phyloP scores from a whole-genome alignment of 2,329 filamentous ascomycete genomes.

The Curvularia hawaiiensis region DNA sequence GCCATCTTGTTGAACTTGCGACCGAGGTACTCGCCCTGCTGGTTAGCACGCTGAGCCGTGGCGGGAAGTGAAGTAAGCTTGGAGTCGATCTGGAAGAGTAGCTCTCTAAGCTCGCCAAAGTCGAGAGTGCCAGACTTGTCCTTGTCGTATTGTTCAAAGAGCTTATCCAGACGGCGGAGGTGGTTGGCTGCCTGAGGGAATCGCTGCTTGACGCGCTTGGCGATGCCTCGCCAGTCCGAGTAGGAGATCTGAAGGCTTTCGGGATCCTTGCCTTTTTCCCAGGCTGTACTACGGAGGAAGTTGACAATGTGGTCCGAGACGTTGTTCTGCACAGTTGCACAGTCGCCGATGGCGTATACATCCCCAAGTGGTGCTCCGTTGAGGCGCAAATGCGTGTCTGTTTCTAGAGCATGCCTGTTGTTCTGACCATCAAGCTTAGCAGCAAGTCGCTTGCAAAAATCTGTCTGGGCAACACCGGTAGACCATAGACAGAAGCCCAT shows the following conservation, averaged over 20 bases:
- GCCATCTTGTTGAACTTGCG: constrained; percentile 94
- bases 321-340: constrained; percentile 96
- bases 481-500: constrained; percentile 98
- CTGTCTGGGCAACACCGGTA: constrained; percentile 86
- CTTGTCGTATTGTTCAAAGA: constrained; percentile 91
- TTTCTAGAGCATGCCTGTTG: constrained; percentile 91
- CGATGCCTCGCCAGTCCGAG: constrained; percentile 84
- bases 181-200: constrained; percentile 92
- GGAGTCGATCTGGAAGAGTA: constrained; percentile 89
- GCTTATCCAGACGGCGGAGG: constrained; percentile 83
- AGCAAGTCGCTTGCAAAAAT: constrained; percentile 77
- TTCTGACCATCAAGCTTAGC: constrained; percentile 78
- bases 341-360: constrained; percentile 96
- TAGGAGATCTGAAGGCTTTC: constrained; percentile 87
- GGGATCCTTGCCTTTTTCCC: constrained; percentile 89
- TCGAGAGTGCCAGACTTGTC: constrained; percentile 93
- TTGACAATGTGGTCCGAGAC: constrained; percentile 87
- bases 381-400: constrained; percentile 88
- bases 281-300: constrained; percentile 87
- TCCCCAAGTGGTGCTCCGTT: constrained; percentile 89
- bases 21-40: constrained; percentile 91
- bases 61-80: constrained; percentile 95
- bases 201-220: constrained; percentile 79
- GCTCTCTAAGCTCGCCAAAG: constrained; percentile 87
- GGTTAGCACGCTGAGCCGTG: constrained; percentile 93